Evolutionary conservation across 768 basidiomycete species (phyloP), one percentile per base, ranked within the genome.

Genomic region (Boletellus emodensis): DNA sequence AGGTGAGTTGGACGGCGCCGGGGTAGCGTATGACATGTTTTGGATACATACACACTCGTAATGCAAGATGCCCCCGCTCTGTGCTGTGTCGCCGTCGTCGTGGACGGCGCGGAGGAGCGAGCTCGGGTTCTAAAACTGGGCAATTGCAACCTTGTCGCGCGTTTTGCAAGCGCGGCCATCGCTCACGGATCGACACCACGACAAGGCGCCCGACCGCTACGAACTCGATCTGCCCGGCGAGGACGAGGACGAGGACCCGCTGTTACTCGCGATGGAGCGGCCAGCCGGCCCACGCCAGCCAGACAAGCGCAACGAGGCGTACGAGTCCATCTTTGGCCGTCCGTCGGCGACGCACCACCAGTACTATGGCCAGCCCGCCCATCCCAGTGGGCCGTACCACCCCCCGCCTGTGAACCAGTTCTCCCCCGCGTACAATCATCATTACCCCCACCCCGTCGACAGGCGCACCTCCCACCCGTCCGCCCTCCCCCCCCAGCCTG

Each of bases 261-360:
- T n/a, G 24, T 44, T 42, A 52, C 34, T n/a, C 28, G 52, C 53
- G 49, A 79, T 79, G 77, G 77, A 80, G 58, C 71, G 74, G 57
- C 78, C 77, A 52, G 65, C 80, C 59, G 87, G 86, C 44, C 85
- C 85, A 71, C 68, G 76, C 46, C 69, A 71, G 22, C 75, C 75
- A 40, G 86, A 89, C 71, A 89, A 90, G 65, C 85, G 90, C 46
- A 74, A 81, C 68, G 80, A 83, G 48, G 90, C 90, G 40, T 93
- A 90, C 73, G 87, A 91, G 68, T 81, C 84, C 62, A 91, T 93
- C 72, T 93, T 93, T 69, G 89, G 89, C 22, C 79, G 90, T 22
- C 85, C 88, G 45, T 80, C 81, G 44, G 71, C 75, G 40, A 56
- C 72, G 30, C 82, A 82, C 66, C 84, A 83, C 58, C 70, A 71